Percentiles rank a stretch among this genome's conserved stretches.
Evolutionary conservation across 2,329 filamentous ascomycete genomes (phyloP).

Genomic region (Fusarium haematococcum): DNA sequence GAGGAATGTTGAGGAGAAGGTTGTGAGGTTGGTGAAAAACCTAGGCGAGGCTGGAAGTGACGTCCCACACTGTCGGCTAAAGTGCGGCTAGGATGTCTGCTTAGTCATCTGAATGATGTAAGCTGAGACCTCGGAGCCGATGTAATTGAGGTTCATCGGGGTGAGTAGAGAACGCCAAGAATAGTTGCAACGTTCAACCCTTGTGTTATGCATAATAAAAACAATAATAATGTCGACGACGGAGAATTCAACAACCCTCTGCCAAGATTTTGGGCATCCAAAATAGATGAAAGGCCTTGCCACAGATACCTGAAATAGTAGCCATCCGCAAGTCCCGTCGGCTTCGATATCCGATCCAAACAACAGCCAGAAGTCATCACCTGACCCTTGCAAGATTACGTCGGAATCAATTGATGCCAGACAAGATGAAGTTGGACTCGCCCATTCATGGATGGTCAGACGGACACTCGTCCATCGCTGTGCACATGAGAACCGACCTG

Average conservation of each 20-base stretch:
- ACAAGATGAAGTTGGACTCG: not conserved
- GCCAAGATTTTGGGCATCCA: not conserved
- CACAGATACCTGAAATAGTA: not conserved
- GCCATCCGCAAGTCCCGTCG: not conserved
- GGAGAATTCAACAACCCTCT: not conserved
- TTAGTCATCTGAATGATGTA: conserved; percentile 16
- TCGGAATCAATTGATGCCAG: not conserved
- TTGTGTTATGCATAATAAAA: not conserved
- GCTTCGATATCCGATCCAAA: not conserved
- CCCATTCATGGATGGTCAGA: conserved; percentile 22
- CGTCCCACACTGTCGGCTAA: conserved; percentile 25
- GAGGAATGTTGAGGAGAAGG: conserved; percentile 19
- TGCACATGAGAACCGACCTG: conserved; percentile 14
- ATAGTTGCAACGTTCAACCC: not conserved
- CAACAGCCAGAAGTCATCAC: not conserved
- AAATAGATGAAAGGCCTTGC: not conserved
- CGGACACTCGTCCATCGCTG: conserved; percentile 8
- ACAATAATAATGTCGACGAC: not conserved
- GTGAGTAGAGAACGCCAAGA: not conserved
- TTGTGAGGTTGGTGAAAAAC: conserved; percentile 27
- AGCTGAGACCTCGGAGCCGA: not conserved
- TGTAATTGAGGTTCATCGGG: not conserved
- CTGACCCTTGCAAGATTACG: not conserved
- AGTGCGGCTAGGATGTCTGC: conserved; percentile 1
- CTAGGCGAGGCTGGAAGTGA: conserved; percentile 18